These are phyloP conservation scores for Acacia concinna DNA, from an alignment of 331 rosid species.

Conservation along the genomic window DNA sequence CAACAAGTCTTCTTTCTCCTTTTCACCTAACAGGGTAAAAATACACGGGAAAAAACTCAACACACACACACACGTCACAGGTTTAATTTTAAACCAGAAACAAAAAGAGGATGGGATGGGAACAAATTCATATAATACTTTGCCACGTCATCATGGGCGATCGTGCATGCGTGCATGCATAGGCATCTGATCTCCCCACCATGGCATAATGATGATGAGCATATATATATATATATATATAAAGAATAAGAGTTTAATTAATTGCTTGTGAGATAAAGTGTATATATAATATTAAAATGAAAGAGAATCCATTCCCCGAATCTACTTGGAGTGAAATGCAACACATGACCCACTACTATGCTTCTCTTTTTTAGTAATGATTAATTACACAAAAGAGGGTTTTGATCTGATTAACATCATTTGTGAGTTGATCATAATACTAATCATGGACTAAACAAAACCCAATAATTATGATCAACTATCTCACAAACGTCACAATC, in stretches of 20 bases:
- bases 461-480: slow-evolving; percentile 16
- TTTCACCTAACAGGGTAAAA: slow-evolving; percentile 2
- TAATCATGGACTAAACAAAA: slow-evolving; percentile 33
- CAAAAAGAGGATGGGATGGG: slow-evolving; percentile 26
- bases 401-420: slow-evolving; percentile 29
- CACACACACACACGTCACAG: too few relatives aligned
- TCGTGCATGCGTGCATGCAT: slow-evolving; percentile 11
- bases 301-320: slow-evolving; percentile 41
- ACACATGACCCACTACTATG: slow-evolving; percentile 42
- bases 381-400: slow-evolving; percentile 3
- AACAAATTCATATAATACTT: slow-evolving; percentile 38
- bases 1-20: neutral
- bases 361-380: slow-evolving; percentile 26
- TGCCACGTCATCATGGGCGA: slow-evolving; percentile 39
- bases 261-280: neutral
- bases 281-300: neutral
- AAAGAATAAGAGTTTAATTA: neutral
- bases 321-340: slow-evolving; percentile 38
- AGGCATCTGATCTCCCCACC: neutral
- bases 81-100: too few relatives aligned
- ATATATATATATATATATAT: neutral
- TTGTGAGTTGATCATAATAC: slow-evolving; percentile 12
- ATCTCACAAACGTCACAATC: slow-evolving; percentile 26
- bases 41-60: neutral
- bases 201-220: slow-evolving; percentile 32